Conservation (phyloP, 1,284 basidiomycete species). For the Cystobasidium slooffiae region DNA sequence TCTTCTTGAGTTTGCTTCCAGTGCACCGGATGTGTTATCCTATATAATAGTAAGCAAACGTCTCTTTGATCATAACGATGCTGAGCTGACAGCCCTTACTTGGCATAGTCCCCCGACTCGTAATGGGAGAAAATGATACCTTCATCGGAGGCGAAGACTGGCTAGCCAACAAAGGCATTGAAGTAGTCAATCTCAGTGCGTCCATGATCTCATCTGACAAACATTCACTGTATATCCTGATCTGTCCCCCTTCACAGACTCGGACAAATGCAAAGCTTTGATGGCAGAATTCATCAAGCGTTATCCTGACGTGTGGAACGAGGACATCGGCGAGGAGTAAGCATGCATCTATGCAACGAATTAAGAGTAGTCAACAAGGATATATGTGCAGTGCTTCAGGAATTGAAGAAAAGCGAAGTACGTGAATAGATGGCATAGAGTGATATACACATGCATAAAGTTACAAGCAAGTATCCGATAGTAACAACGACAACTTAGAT, state of each 20-base stretch:
- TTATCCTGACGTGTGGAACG: slow-evolving; percentile 51
- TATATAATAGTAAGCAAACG: slow-evolving; percentile 44
- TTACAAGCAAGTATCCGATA: not conserved
- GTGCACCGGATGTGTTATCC: slow-evolving; percentile 46
- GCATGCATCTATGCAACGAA: not conserved
- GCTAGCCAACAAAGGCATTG: slow-evolving; percentile 49
- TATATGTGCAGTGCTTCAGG: no score
- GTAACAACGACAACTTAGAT: not conserved
- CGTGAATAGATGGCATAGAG: no score
- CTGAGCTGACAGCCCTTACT: not conserved
- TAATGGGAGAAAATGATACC: slow-evolving; percentile 54
- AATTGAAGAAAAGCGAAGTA: no score
- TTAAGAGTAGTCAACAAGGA: not conserved
- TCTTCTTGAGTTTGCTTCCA: not conserved
- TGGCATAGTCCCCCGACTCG: slow-evolving; percentile 47
- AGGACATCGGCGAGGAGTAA: slow-evolving; percentile 44
- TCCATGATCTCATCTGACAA: not conserved
- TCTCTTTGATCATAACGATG: no score
- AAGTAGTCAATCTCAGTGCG: slow-evolving; percentile 52
- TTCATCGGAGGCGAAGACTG: slow-evolving; percentile 51
- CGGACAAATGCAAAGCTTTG: slow-evolving; percentile 49
- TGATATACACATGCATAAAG: no score
- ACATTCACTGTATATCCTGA: not conserved
- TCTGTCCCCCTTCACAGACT: slow-evolving; percentile 14
- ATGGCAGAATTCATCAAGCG: slow-evolving; percentile 52